Evolutionary conservation across 2,329 filamentous ascomycete species (phyloP), one percentile per base, ranked within the genome.

Genomic region (Neofusicoccum laricinum): DNA sequence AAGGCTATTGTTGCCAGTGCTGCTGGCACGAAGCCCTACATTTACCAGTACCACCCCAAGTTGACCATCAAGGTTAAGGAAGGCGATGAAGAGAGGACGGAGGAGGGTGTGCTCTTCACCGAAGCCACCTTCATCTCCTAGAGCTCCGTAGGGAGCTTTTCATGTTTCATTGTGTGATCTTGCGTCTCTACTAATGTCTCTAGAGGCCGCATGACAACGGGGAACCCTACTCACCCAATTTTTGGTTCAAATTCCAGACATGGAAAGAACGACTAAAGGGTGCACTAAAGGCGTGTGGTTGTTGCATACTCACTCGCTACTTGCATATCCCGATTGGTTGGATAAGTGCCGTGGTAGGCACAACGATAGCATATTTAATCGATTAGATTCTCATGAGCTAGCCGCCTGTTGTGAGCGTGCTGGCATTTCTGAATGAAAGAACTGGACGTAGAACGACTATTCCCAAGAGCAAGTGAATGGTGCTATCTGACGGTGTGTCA

Each of bases 71-170:
- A 95, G 83, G 73, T 99, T 70, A 95, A 93, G 79, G 84, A 94
- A 68, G 93, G 91, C 55, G 93, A 93, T 65, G 84, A 91, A 71
- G 90, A 93, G 71, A 85, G 88, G 67, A 82, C 84, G 17, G 94
- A 98, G 77, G 82, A 93, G 73, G 95, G 95, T 53, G 82, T 80
- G 51, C 79, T 96, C 63, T 96, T 96, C 79, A 87, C 86, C 64
- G 95, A 99, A 81, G 93, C 95, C 2, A 97, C 93, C n/a, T 99
- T 98, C 81, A 96, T 99, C 79, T 93, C 90, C 61, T 51, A 51
- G 49, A 59, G 55, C 25, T 12, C 4, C 15, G 10, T 19, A 12
- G n/a, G n/a, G n/a, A 10, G 25, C 15, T 3, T 11, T 46, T 34
- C n/a, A 58, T 59, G 30, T 46, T 46, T 59, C 38, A 11, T 19